Evolutionary conservation across 1,139 yeast genomes (phyloP).

Genomic region (Saccharomyces hybrid): DNA sequence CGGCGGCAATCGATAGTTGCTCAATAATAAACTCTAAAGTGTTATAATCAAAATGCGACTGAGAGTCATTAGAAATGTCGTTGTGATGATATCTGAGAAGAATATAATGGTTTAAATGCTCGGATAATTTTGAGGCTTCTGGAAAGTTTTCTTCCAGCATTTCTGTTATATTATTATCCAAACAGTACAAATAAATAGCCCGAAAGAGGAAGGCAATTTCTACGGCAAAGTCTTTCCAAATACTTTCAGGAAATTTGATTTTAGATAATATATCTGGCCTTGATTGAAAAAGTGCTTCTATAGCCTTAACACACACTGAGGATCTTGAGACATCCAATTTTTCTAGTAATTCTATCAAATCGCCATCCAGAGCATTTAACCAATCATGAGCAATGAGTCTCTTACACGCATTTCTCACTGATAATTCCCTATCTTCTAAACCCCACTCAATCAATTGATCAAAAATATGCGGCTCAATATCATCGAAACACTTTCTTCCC

Average conservation of each 20-base stretch:
- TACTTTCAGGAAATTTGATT: constrained; percentile 49
- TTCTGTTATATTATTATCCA: constrained; percentile 45
- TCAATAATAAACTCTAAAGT: constrained; percentile 70
- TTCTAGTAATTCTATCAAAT: constrained; percentile 64
- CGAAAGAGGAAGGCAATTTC: constrained; percentile 71
- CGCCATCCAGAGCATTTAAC: constrained; percentile 63
- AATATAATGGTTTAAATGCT: constrained; percentile 32
- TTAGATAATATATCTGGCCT: constrained; percentile 56
- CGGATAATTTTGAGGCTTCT: constrained; percentile 67
- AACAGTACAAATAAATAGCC: constrained; percentile 59
- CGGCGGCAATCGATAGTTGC: constrained; percentile 63
- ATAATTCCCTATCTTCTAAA: constrained; percentile 71
- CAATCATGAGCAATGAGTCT: constrained; percentile 65
- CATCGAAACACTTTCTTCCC: constrained; percentile 49
- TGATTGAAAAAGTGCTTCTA: constrained; percentile 53
- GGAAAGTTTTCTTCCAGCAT: constrained; percentile 69
- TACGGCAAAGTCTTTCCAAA: constrained; percentile 66
- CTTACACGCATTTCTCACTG: constrained; percentile 65
- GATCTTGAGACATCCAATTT: constrained; percentile 61
- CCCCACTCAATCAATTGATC: constrained; percentile 78
- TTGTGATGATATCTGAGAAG: constrained; percentile 40
- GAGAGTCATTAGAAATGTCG: constrained; percentile 6
- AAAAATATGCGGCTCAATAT: constrained; percentile 51
- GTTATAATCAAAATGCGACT: constrained; percentile 35
- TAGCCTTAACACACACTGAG: constrained; percentile 57